Conservation (phyloP, 371 early-diverging fungal species). For the Furculomyces boomerangus region DNA sequence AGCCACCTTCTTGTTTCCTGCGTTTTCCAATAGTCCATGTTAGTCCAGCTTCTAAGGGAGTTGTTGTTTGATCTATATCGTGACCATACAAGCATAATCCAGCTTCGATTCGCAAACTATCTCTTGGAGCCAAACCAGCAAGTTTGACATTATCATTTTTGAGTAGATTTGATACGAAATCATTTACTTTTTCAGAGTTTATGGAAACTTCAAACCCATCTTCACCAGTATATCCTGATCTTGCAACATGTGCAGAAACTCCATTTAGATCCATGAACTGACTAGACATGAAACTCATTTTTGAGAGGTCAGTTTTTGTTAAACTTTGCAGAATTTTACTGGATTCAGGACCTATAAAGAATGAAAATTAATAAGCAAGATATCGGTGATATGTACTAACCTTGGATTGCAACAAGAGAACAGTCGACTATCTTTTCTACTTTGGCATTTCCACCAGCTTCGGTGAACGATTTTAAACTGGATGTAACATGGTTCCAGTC, state of each 20-base stretch:
- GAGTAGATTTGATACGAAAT: slow-evolving; percentile 50
- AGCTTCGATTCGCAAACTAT: slow-evolving; percentile 88
- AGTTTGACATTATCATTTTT: slow-evolving; percentile 61
- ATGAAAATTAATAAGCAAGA: background rate
- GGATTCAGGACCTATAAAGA: background rate
- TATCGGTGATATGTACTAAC: slow-evolving; percentile 17
- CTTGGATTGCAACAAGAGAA: slow-evolving; percentile 83
- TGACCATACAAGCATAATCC: slow-evolving; percentile 94
- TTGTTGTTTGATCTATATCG: slow-evolving; percentile 79
- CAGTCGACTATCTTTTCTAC: slow-evolving; percentile 65
- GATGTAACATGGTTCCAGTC: slow-evolving; percentile 71
- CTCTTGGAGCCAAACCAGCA: slow-evolving; percentile 92
- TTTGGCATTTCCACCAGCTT: slow-evolving; percentile 65
- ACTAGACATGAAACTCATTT: slow-evolving; percentile 79
- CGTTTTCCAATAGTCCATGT: slow-evolving; percentile 92
- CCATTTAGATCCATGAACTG: slow-evolving; percentile 52
- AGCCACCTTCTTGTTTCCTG: slow-evolving; percentile 60
- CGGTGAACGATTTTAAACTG: slow-evolving; percentile 47
- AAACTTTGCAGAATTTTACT: slow-evolving; percentile 6
- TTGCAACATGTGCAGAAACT: slow-evolving; percentile 69
- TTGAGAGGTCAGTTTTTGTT: slow-evolving; percentile 8
- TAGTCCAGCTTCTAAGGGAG: slow-evolving; percentile 85
- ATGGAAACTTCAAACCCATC: slow-evolving; percentile 95
- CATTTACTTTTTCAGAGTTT: slow-evolving; percentile 41
- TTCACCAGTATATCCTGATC: slow-evolving; percentile 97